Percentiles rank a stretch among this genome's conserved stretches.
Evolutionary conservation across 306 rosid species (phyloP).

Genomic region (Prinsepia uniflora): DNA sequence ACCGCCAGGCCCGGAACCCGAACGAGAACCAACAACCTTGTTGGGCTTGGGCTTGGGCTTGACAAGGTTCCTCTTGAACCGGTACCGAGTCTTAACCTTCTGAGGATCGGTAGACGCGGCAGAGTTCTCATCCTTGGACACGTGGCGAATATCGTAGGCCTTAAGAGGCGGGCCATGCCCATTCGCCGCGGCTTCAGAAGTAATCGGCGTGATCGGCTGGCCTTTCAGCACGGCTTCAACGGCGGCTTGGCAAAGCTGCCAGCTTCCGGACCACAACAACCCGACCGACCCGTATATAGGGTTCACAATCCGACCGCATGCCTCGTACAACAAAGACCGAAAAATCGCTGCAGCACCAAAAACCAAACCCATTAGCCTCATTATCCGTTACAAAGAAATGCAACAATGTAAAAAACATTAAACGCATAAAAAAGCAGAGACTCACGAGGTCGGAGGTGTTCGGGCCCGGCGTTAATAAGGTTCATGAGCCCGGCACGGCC

Average conservation of each 20-base stretch:
- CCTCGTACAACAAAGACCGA: conserved; percentile 82
- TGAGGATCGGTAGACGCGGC: conserved; percentile 49
- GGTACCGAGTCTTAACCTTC: conserved; percentile 57
- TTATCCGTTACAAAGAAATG: background rate
- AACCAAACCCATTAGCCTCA: background rate
- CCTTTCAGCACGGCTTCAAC: conserved; percentile 91
- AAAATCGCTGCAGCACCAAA: conserved; percentile 51
- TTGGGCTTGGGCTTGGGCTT: conserved; percentile 45
- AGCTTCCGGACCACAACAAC: conserved; percentile 92
- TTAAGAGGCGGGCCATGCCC: conserved; percentile 82
- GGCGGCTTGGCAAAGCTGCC: conserved; percentile 94
- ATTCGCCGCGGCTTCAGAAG: conserved; percentile 66
- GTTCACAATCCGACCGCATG: conserved; percentile 90
- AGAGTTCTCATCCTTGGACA: conserved; percentile 77
- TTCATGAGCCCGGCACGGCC: conserved; percentile 99
- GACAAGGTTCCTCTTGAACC: conserved; percentile 43
- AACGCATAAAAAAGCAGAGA: background rate
- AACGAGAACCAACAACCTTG: conserved; percentile 25
- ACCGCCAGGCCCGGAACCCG: conserved; percentile 13
- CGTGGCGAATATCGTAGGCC: conserved; percentile 89
- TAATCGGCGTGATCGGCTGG: conserved; percentile 72
- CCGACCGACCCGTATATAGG: conserved; percentile 97
- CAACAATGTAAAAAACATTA: background rate
- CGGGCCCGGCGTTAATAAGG: conserved; percentile 91
- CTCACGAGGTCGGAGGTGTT: conserved; percentile 89